Base-by-base conservation (phyloP, 2,329 filamentous ascomycete species). In the Aspergillus costaricaensis region DNA sequence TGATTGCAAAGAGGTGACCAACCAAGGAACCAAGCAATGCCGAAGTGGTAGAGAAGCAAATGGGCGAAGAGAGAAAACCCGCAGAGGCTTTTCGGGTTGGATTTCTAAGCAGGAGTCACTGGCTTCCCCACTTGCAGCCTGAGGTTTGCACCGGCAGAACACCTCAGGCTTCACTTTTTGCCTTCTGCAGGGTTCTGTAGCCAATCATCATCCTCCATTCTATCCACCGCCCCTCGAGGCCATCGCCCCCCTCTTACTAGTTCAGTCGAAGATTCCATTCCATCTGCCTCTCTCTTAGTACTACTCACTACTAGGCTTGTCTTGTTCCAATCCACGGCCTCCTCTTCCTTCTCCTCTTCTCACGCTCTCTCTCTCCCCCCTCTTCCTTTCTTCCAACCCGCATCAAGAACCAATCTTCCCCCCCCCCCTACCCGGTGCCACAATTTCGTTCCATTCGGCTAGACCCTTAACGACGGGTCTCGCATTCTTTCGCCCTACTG, bases 81-180 rank as follows among this genome's bases (percentile, higher is more conserved):
- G 32, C 32, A 30, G 39, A 47, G 41, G 41, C 17, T 27, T 23
- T 7, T 32, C 53, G 17, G 25, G 39, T 44, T 55, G 39, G 53
- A 55, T 55, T 55, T 55, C 41, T 55, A 55, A 55, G 53, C 53
- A 55, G 39, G 19, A 10, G 52, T n/a, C 21, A 27, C 38, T 17
- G 32, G 32, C 5, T 17, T 27, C 52, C 27, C 52, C 19, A 44
- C 32, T 15, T 21, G 52, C 21, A 25, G 44, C 44, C 44, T 49
- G 44, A 49, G 44, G 41, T 44, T 23, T 14, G 10, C 5, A 14
- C 41, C 23, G 5, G 23, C 5, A 23, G 32, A 36, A 12, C 32
- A 36, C 32, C 32, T 36, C 32, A 36, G 32, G 32, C 32, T 36
- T 15, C 32, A 36, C 32, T 36, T 36, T 36, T 27, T 15, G 23